Evolutionary conservation across 306 rosid species (phyloP).

Genomic region (Dryas octopetala): DNA sequence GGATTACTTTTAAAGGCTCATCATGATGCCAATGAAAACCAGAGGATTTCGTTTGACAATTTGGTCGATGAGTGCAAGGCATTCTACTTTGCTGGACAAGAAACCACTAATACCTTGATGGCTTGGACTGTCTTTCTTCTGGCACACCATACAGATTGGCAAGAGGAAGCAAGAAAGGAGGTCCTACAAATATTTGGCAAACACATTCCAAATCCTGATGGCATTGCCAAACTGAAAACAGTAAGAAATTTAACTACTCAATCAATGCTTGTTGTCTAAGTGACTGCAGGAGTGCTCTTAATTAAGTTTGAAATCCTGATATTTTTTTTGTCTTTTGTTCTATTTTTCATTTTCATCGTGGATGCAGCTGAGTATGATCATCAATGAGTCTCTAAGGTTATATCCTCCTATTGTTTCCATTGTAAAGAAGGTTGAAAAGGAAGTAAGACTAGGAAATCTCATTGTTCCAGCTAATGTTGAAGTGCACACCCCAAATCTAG

Average conservation of each 20-base stretch:
- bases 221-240: constrained; percentile 19
- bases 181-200: constrained; percentile 21
- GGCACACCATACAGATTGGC: constrained; percentile 36
- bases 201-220: constrained; percentile 18
- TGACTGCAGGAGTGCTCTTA: too few relatives aligned
- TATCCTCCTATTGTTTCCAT: constrained; percentile 27
- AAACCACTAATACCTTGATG: constrained; percentile 25
- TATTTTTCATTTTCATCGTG: not conserved
- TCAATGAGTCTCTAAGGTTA: constrained; percentile 31
- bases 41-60: constrained; percentile 13
- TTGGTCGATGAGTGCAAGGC: constrained; percentile 33
- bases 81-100: constrained; percentile 29
- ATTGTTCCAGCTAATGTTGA: constrained; percentile 21
- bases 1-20: constrained; percentile 31
- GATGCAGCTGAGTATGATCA: constrained; percentile 33
- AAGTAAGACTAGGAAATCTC: constrained; percentile 21
- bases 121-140: constrained; percentile 30
- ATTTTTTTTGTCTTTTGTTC: not conserved
- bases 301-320: not conserved
- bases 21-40: constrained; percentile 18
- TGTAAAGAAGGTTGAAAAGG: constrained; percentile 4
- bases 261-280: not conserved
- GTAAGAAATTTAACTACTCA: constrained; percentile 4
- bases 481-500: constrained; percentile 1
- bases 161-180: constrained; percentile 35